Conservation (phyloP, 441 rosid species). For the Capsella rubella region DNA sequence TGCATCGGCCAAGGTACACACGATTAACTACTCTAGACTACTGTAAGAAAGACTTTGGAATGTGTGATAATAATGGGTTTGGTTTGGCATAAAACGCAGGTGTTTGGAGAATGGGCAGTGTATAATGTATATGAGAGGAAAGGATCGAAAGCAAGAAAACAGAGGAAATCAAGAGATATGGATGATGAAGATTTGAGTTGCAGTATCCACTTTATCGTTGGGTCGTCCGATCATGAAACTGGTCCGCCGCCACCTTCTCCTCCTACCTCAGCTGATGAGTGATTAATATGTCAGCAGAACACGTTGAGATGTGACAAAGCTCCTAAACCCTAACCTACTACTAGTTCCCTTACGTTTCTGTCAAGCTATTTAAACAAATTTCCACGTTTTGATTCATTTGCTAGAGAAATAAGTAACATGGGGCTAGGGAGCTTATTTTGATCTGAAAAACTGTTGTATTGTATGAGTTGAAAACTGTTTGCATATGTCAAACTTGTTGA, state of each 20-base stretch:
- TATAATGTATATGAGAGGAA: constrained; percentile 44
- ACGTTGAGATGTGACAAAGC: constrained; percentile 26
- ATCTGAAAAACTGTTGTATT: constrained; percentile 26
- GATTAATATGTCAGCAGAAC: constrained; percentile 1
- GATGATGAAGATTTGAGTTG: constrained; percentile 32
- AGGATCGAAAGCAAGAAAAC: constrained; percentile 23
- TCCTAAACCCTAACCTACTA: constrained; percentile 39
- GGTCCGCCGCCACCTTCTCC: constrained; percentile 44
- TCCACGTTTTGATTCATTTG: constrained; percentile 16
- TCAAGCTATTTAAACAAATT: neutral
- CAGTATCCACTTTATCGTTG: constrained; percentile 37
- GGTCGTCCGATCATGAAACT: constrained; percentile 36
- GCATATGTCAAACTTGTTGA: constrained; percentile 32
- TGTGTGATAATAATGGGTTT: constrained; percentile 17
- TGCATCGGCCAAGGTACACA: constrained; percentile 40
- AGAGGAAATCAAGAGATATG: constrained; percentile 28
- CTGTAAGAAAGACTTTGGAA: neutral
- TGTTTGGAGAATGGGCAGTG: constrained; percentile 44
- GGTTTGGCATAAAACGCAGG: neutral
- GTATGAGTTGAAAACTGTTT: constrained; percentile 30
- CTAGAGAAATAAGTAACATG: constrained; percentile 18
- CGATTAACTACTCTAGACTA: neutral
- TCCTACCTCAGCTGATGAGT: constrained; percentile 44
- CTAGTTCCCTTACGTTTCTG: constrained; percentile 33
- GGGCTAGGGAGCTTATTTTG: constrained; percentile 24